Evolutionary conservation across 2,329 filamentous ascomycete species (phyloP), one percentile per base, ranked within the genome.

Genomic region (Pseudodiploospora longispora): DNA sequence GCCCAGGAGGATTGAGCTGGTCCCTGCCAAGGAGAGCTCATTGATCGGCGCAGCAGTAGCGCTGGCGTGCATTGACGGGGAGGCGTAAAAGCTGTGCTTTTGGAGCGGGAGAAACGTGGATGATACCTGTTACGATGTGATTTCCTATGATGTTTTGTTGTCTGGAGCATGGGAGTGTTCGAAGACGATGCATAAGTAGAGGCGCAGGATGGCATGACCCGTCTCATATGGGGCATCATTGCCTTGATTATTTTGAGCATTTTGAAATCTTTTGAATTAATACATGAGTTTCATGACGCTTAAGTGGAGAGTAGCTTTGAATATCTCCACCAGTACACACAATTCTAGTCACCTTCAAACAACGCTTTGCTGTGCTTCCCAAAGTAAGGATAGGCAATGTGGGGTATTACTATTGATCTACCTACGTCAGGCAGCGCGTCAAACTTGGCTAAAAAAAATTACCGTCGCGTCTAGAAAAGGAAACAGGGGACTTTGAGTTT

Each of bases 31-130:
- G 44, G 85, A 90, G 63, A 87, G 84, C 55, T 86, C 84, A 1
- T 72, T 90, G 43, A 74, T 85, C 36, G 85, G 85, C 3, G 85
- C 85, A 4, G 85, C 85, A 2, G 83, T 90, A 10, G 82, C 85
- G 2, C 71, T 82, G 38, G 78, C 78, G 12, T 68, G 64, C 30
- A 46, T 64, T 12, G 57, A 63, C 36, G 49, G 52, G 8, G 51
- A 48, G 36, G 43, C 41, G 27, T 12, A 27, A 43, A 40, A 12
- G 31, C 28, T 33, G 30, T 34, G 31, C 36, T 44, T 42, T n/a
- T 32, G 42, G 30, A 42, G 33, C n/a, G 31, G 9, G 38, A n/a
- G 36, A 28, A 42, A 38, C 36, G 42, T 30, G 33, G 36, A 41
- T 42, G 37, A 48, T 46, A 46, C 40, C 31, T 41, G 37, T 39